A percentile compares a stretch with the other conserved stretches of the same genome.
These are phyloP conservation scores for Phlebiopsis flavidoalba DNA, from an alignment of 768 basidiomycete species.

Conservation along the genomic window DNA sequence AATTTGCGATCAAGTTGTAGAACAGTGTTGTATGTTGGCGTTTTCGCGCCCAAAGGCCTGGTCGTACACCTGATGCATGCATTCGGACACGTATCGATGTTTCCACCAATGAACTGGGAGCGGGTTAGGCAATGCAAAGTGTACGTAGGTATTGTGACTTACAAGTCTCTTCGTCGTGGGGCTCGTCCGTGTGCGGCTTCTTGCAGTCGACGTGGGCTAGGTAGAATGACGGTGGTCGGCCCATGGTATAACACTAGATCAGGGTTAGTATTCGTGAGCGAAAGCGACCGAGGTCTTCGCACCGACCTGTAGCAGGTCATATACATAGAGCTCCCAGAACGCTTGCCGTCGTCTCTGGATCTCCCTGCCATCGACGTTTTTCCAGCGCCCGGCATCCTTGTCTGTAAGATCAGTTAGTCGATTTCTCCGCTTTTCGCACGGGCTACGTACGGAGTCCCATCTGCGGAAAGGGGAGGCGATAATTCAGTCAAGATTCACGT, in stretches of 20 bases:
- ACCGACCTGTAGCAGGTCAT: constrained; percentile 64
- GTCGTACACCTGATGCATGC: constrained; percentile 61
- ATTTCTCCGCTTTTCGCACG: not conserved
- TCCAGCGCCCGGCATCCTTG: constrained; percentile 62
- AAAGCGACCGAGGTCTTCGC: not conserved
- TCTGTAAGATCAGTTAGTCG: constrained; percentile 32
- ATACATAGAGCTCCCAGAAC: constrained; percentile 65
- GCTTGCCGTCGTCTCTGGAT: constrained; percentile 53
- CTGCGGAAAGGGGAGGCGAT: constrained; percentile 24
- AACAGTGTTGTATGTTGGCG: constrained; percentile 57
- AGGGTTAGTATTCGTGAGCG: not conserved
- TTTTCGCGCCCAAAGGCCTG: constrained; percentile 62
- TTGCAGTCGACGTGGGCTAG: constrained; percentile 51
- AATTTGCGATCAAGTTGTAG: constrained; percentile 64
- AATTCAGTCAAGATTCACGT: constrained; percentile 5
- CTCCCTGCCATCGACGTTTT: constrained; percentile 46
- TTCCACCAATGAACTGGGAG: constrained; percentile 57
- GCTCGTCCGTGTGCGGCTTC: constrained; percentile 41
- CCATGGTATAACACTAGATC: constrained; percentile 59
- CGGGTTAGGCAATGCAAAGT: constrained; percentile 14
- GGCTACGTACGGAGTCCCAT: constrained; percentile 59
- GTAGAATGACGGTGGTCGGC: constrained; percentile 62
- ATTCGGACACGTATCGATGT: constrained; percentile 59
- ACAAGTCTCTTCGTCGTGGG: constrained; percentile 44
- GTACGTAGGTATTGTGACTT: constrained; percentile 44